Evolutionary conservation across 2,329 filamentous ascomycete species (phyloP).

Genomic region (Cladorrhinum sp.): DNA sequence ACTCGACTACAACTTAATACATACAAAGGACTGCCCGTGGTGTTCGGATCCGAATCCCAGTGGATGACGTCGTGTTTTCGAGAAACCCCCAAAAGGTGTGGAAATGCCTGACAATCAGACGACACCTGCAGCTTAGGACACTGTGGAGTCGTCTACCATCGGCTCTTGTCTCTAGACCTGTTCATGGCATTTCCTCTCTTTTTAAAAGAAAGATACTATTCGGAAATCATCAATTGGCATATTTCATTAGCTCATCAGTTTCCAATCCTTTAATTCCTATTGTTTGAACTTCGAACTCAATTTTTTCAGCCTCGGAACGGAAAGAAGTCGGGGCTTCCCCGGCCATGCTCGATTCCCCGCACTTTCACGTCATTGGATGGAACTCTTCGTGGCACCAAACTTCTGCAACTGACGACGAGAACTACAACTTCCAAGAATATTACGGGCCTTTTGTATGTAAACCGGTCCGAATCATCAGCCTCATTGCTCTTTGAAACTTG

Average conservation of each 20-base stretch:
- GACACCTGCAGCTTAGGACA: slow-evolving; percentile 8
- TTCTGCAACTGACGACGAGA: background rate
- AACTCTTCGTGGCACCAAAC: background rate
- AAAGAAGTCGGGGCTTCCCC: background rate
- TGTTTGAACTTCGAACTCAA: background rate
- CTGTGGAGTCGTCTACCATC: slow-evolving; percentile 6
- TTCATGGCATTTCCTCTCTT: background rate
- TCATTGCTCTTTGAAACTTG: background rate
- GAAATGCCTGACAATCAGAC: slow-evolving; percentile 17
- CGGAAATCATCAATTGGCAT: background rate
- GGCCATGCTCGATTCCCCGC: background rate
- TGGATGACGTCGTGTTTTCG: slow-evolving; percentile 18
- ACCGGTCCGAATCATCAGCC: background rate
- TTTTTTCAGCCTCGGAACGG: background rate
- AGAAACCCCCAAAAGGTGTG: background rate
- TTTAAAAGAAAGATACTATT: too few species aligned
- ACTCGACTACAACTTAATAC: background rate
- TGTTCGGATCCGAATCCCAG: background rate
- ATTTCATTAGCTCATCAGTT: background rate
- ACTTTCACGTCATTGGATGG: background rate
- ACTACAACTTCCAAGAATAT: background rate
- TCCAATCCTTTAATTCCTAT: background rate
- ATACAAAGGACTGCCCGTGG: background rate
- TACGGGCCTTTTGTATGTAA: background rate
- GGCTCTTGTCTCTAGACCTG: background rate